Percentiles rank a stretch among this genome's conserved stretches.
phyloP scores from a whole-genome alignment of 768 basidiomycete genomes.

The Tricholoma bakamatsutake region DNA sequence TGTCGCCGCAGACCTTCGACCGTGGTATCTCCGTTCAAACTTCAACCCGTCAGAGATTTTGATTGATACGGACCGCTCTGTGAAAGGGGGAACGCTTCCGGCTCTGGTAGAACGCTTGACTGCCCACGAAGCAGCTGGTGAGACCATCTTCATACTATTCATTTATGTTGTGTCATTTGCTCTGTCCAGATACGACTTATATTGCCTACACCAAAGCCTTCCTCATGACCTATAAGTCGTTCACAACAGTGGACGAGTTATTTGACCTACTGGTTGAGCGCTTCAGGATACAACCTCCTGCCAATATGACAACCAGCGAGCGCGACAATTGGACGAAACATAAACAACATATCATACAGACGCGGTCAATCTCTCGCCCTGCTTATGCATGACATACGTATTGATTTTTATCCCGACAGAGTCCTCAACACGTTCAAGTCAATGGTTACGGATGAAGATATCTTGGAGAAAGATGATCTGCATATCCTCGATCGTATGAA shows the following conservation, averaged over 20 bases:
- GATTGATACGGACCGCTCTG: conserved; percentile 77
- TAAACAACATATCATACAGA: conserved; percentile 84
- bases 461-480: conserved; percentile 82
- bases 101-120: conserved; percentile 89
- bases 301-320: conserved; percentile 55
- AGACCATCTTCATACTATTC: conserved; percentile 17
- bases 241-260: conserved; percentile 77
- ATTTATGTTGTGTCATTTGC: conserved; percentile 3
- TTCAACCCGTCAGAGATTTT: conserved; percentile 76
- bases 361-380: conserved; percentile 52
- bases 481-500: conserved; percentile 79
- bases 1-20: conserved; percentile 38
- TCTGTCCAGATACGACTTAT: conserved; percentile 24
- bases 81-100: conserved; percentile 81
- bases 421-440: conserved; percentile 89
- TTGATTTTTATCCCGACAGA: conserved; percentile 30
- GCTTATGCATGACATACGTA: too few relatives aligned
- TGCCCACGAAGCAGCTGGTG: conserved; percentile 83
- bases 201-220: conserved; percentile 82
- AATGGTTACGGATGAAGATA: conserved; percentile 80
- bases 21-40: conserved; percentile 85
- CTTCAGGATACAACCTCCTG: conserved; percentile 74
- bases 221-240: conserved; percentile 94
- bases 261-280: conserved; percentile 77
- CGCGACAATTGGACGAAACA: conserved; percentile 72